Evolutionary conservation across 1,139 yeast genomes (phyloP).

Genomic region (Kodamaea anthophila): DNA sequence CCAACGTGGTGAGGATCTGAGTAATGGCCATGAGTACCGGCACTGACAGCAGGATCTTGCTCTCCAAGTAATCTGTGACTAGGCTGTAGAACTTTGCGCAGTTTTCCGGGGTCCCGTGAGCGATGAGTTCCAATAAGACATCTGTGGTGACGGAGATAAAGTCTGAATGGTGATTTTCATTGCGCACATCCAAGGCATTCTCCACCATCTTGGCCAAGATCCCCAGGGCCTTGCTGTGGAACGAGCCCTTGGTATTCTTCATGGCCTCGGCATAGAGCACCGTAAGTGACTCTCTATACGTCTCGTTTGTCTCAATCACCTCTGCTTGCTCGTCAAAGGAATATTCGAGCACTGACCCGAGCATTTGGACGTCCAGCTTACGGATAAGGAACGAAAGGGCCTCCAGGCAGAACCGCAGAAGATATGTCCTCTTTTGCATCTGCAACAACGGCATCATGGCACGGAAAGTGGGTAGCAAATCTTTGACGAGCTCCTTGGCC

Average conservation of each 20-base stretch:
- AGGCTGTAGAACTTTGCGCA: conserved; percentile 41
- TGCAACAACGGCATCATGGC: conserved; percentile 60
- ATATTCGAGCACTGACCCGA: conserved; percentile 43
- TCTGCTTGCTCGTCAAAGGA: conserved; percentile 44
- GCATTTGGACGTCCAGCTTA: conserved; percentile 50
- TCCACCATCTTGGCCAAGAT: conserved; percentile 44
- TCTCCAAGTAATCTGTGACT: conserved; percentile 21
- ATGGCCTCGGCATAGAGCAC: conserved; percentile 69
- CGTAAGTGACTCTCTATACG: conserved; percentile 52
- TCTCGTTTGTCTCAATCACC: conserved; percentile 25
- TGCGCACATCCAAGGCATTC: conserved; percentile 21
- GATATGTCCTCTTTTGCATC: conserved; percentile 49
- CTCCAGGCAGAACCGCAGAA: conserved; percentile 84
- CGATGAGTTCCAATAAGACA: conserved; percentile 52
- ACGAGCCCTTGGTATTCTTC: conserved; percentile 61
- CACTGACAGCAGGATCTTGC: conserved; percentile 6
- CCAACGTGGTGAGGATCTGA: conserved; percentile 36
- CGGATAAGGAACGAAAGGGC: conserved; percentile 80
- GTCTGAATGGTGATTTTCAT: conserved; percentile 13
- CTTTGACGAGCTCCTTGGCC: conserved; percentile 53
- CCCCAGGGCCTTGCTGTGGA: conserved; percentile 63
- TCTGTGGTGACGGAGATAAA: conserved; percentile 50
- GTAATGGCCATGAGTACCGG: conserved; percentile 16
- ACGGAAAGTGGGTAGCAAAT: conserved; percentile 63
- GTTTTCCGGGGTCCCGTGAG: conserved; percentile 54